Conservation (phyloP, 371 early-diverging fungal species). For the Enterospora canceri region DNA sequence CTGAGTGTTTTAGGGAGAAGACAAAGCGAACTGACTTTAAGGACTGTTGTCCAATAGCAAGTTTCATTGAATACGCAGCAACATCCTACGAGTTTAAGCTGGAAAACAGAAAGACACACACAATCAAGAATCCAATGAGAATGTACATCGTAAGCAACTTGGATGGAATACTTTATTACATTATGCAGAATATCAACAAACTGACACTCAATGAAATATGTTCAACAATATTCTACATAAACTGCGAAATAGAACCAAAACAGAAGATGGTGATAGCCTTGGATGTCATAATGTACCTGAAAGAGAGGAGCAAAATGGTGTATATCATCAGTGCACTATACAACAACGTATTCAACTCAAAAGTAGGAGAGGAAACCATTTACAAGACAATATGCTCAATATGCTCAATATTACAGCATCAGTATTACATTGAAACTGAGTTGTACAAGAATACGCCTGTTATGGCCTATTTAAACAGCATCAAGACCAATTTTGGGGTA, state of each 20-base stretch:
- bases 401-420: constrained; percentile 17
- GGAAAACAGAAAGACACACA: constrained; percentile 5
- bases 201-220: constrained; percentile 21
- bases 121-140: constrained; percentile 24
- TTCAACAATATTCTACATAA: constrained; percentile 25
- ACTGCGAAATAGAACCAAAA: constrained; percentile 14
- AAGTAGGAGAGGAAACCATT: constrained; percentile 8
- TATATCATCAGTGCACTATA: constrained; percentile 28
- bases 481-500: constrained; percentile 22
- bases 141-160: constrained; percentile 9
- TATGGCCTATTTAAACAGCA: background rate
- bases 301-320: constrained; percentile 16
- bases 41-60: background rate
- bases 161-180: constrained; percentile 12
- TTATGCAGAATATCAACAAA: constrained; percentile 21
- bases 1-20: constrained; percentile 5
- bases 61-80: constrained; percentile 18
- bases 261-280: constrained; percentile 34
- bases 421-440: constrained; percentile 25
- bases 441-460: constrained; percentile 6
- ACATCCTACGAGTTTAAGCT: constrained; percentile 14
- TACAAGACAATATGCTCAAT: constrained; percentile 2
- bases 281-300: constrained; percentile 24
- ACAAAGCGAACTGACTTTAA: constrained; percentile 16
- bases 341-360: constrained; percentile 4